Percentiles rank a stretch among this genome's conserved stretches.
phyloP scores from a whole-genome alignment of 2,329 filamentous ascomycete species.

The Alternaria tenuissima region DNA sequence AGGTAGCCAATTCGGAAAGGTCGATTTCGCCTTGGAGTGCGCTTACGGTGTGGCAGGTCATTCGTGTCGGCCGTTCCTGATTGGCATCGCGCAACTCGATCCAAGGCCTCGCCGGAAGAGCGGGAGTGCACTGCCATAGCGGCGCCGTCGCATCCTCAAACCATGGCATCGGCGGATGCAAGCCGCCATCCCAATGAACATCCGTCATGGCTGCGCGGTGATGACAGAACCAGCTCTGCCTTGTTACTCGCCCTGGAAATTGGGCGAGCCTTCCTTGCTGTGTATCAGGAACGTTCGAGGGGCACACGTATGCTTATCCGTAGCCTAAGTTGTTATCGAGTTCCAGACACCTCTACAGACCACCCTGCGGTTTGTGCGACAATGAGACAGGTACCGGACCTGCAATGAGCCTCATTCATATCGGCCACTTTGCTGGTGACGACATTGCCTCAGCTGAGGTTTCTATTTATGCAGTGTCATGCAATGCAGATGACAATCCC shows the following conservation, averaged over 20 bases:
- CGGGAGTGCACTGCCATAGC: conserved; percentile 42
- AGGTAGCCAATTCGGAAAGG: conserved; percentile 15
- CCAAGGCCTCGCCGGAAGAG: conserved; percentile 41
- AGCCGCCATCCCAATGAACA: conserved; percentile 33
- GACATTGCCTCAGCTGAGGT: conserved; percentile 25
- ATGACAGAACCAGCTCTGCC: conserved; percentile 31
- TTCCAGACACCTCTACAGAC: conserved; percentile 1
- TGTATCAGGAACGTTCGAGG: conserved; percentile 19
- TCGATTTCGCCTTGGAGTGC: conserved; percentile 17
- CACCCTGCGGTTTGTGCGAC: conserved; percentile 23
- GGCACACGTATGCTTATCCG: conserved; percentile 6
- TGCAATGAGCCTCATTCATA: conserved; percentile 21
- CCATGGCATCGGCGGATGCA: conserved; percentile 40
- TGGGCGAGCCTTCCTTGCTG: conserved; percentile 25
- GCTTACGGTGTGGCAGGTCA: conserved; percentile 31
- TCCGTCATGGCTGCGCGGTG: conserved; percentile 42
- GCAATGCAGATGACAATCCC: conserved; percentile 20
- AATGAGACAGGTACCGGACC: conserved; percentile 15
- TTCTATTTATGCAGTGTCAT: conserved; percentile 26
- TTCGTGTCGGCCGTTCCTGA: conserved; percentile 32
- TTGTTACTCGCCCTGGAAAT: conserved; percentile 22
- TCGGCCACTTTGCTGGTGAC: conserved; percentile 18
- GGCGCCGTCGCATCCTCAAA: conserved; percentile 36
- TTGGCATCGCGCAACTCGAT: conserved; percentile 37
- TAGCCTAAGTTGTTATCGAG: conserved; percentile 11